Base-by-base conservation (phyloP, 495 filamentous ascomycete species). In the Aspergillus saccharolyticus region DNA sequence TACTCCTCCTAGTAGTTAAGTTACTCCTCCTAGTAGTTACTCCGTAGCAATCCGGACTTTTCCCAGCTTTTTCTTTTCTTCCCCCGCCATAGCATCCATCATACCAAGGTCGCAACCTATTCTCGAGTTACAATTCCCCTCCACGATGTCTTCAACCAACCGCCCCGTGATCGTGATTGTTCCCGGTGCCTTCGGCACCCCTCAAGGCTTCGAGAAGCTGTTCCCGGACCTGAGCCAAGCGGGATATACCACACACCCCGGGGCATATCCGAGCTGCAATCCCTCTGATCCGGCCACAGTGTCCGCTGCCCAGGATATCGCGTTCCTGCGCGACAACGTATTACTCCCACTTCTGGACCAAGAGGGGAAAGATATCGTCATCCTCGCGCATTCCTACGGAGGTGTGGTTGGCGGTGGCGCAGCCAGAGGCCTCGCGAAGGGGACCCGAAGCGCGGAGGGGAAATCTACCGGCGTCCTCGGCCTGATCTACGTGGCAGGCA, bases 111-210 rank as follows among this genome's bases (percentile, higher is more conserved):
- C 19, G 18, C 45, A 24, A 10, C 45, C 45, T 1, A 12, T 21
- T 48, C 25, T 24, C 45, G 3, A 48, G 46, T 7, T 21, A 25
- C 2, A 25, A 25, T n/a, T 25, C 46, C 14, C 12, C 21, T 48
- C 24, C 14, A 54, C 20, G 1, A 54, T 54, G 52, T 28, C 42
- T 44, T 44, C 42, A 14, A 0, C 52, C 7, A 44, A 28, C 39
- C 52, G 44, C 52, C 50, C 44, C 28, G 56, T 50, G 54, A 61
- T 48, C 59, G 16, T 46, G 30, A 24, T 52, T 50, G 43, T 61
- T 54, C 54, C 54, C 49, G 50, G 16, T 49, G 52, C 52, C 19
- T 54, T 54, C 39, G 52, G 52, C 42, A 54, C 52, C 19, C 52
- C 52, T 28, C 1, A 54, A 44, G 52, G 52, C 52, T 54, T 54